Percentiles rank a stretch among this genome's conserved stretches.
Evolutionary conservation across 495 filamentous ascomycete genomes (phyloP).

Genomic region (Hyaloscypha hepaticicola): DNA sequence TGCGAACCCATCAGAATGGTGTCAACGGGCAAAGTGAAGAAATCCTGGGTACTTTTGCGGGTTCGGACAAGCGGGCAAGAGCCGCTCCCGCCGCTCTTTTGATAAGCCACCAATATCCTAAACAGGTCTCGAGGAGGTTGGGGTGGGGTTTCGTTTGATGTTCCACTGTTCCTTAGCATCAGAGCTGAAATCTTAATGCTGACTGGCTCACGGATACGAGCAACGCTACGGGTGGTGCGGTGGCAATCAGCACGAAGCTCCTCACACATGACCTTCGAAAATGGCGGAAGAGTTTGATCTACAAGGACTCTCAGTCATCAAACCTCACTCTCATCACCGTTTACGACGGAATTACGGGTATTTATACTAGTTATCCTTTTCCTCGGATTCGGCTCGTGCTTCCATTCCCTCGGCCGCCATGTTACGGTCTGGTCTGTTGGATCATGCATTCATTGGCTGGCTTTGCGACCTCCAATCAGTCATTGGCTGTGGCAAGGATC

Average conservation of each 20-base stretch:
- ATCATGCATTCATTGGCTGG: background rate
- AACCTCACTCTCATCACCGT: background rate
- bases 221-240: background rate
- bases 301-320: background rate
- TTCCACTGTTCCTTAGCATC: background rate
- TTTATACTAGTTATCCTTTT: background rate
- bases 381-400: background rate
- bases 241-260: background rate
- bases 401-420: background rate
- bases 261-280: background rate
- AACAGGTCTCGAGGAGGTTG: background rate
- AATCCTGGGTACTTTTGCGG: background rate
- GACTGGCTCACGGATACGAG: background rate
- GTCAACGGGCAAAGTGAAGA: background rate
- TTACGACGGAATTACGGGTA: background rate
- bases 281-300: background rate
- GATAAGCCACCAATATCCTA: background rate
- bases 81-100: background rate
- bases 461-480: background rate
- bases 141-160: background rate
- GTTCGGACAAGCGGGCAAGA: background rate
- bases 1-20: background rate
- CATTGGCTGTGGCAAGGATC: constrained; percentile 4
- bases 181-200: background rate
- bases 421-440: background rate